Evolutionary conservation across 768 basidiomycete genomes (phyloP).

Genomic region (Fibroporia radiculosa): DNA sequence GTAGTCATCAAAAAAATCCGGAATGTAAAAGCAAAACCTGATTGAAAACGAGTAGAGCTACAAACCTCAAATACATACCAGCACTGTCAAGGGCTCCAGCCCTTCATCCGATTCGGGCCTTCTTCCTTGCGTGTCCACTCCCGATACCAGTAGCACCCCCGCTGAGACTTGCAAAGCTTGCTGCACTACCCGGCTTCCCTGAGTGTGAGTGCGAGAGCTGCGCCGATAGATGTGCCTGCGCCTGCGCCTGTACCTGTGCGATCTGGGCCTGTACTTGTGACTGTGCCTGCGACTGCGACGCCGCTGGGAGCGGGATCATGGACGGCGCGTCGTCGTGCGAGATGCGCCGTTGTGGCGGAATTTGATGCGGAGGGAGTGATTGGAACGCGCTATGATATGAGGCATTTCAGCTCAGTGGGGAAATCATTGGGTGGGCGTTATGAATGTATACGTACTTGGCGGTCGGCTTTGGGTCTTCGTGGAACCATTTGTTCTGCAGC

Average conservation of each 20-base stretch:
- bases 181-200: conserved; percentile 37
- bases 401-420: background rate
- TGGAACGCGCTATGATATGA: conserved; percentile 69
- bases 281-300: conserved; percentile 32
- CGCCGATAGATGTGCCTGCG: conserved; percentile 37
- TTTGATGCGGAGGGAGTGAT: conserved; percentile 49
- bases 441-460: conserved; percentile 54
- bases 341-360: conserved; percentile 82
- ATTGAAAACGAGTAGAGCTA: too few relatives aligned
- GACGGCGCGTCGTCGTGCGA: conserved; percentile 89
- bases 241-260: conserved; percentile 30
- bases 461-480: conserved; percentile 81
- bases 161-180: conserved; percentile 57
- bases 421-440: background rate
- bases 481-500: conserved; percentile 85
- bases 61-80: too few relatives aligned
- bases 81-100: too few relatives aligned
- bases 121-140: conserved; percentile 44
- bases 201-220: conserved; percentile 23
- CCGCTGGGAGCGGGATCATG: conserved; percentile 61
- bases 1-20: too few relatives aligned
- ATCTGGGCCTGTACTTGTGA: conserved; percentile 40
- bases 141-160: conserved; percentile 45
- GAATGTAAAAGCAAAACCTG: too few relatives aligned
- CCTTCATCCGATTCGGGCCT: conserved; percentile 44